phyloP scores from a whole-genome alignment of 2,329 filamentous ascomycete species.

The Sarocladiaceae sp. region DNA sequence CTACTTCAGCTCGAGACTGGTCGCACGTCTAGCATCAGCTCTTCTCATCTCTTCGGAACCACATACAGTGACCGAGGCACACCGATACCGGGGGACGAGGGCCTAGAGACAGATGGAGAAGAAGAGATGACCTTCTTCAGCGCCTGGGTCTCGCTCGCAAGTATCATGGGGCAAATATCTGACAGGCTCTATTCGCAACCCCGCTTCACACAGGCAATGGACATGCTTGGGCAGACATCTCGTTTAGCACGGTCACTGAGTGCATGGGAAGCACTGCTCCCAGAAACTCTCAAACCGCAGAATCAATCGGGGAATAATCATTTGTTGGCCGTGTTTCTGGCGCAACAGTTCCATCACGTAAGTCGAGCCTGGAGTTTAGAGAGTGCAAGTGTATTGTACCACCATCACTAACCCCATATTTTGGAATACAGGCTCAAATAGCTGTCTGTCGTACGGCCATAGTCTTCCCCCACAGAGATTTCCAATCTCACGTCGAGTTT shows the following conservation, averaged over 20 bases:
- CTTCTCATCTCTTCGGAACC: background rate
- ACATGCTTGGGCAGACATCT: background rate
- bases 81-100: background rate
- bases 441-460: slow-evolving; percentile 2
- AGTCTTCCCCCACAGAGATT: background rate
- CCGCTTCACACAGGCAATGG: background rate
- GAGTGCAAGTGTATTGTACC: no score
- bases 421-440: slow-evolving; percentile 4
- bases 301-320: background rate
- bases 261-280: background rate
- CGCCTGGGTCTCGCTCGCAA: background rate
- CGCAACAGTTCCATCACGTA: slow-evolving; percentile 2
- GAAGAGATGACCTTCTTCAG: background rate
- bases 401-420: no score
- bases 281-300: background rate
- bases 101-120: background rate
- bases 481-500: background rate
- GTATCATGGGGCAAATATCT: slow-evolving; percentile 2
- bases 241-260: background rate
- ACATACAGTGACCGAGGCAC: background rate
- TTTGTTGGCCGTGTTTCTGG: background rate
- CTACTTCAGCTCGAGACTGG: background rate
- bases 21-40: background rate
- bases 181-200: background rate
- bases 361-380: no score